phyloP scores from a whole-genome alignment of 2,329 filamentous ascomycete genomes.

The Dactylella cylindrospora region DNA sequence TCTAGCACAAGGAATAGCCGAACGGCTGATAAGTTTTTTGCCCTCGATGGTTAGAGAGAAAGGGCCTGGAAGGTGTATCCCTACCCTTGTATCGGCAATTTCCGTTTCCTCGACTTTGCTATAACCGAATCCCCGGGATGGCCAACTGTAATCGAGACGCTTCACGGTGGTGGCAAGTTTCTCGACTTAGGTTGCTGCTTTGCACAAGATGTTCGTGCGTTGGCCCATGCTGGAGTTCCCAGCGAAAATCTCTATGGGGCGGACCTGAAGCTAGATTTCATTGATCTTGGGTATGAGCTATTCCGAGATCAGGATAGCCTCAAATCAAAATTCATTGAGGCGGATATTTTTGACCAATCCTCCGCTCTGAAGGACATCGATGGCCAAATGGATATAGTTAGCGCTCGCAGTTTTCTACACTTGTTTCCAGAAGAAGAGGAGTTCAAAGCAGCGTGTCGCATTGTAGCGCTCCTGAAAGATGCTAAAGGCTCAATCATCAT shows the following conservation, averaged over 20 bases:
- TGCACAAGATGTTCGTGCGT: conserved; percentile 55
- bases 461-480: conserved; percentile 49
- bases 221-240: conserved; percentile 52
- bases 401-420: conserved; percentile 51
- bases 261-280: conserved; percentile 52
- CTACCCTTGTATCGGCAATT: conserved; percentile 54
- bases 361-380: conserved; percentile 32
- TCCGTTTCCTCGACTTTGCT: conserved; percentile 53
- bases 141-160: conserved; percentile 48
- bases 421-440: conserved; percentile 50
- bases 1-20: background rate
- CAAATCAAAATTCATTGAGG: conserved; percentile 47
- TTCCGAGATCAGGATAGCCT: conserved; percentile 50
- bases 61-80: conserved; percentile 52
- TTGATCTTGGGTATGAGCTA: conserved; percentile 51
- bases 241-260: conserved; percentile 52
- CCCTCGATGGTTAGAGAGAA: conserved; percentile 48
- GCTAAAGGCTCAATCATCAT: conserved; percentile 50
- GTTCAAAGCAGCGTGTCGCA: conserved; percentile 47
- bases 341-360: conserved; percentile 48
- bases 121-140: conserved; percentile 51
- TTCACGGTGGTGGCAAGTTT: conserved; percentile 49
- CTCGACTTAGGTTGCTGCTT: conserved; percentile 56
- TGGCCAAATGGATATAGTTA: conserved; percentile 49
- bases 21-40: background rate